A percentile compares a stretch with the other conserved stretches of the same genome.
phyloP scores from a whole-genome alignment of 352 stramenopile genomes.

The Globisporangium uncinulatum region DNA sequence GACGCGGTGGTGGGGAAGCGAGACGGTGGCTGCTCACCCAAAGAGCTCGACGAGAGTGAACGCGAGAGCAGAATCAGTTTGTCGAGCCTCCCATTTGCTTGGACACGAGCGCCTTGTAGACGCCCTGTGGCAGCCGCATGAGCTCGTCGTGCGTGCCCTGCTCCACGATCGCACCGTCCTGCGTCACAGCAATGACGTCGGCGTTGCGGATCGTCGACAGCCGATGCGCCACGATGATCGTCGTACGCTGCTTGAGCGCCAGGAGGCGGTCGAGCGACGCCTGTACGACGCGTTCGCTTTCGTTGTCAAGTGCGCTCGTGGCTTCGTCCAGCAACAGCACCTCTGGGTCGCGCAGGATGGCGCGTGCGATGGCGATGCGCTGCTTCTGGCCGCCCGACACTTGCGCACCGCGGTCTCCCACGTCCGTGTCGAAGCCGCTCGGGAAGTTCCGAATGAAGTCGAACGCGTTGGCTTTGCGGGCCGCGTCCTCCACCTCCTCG shows the following conservation, averaged over 20 bases:
- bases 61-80: too few species aligned
- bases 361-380: conserved; percentile 18
- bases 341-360: conserved; percentile 81
- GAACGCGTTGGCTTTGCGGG: conserved; percentile 26
- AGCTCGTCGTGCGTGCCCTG: conserved; percentile 73
- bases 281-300: conserved; percentile 9
- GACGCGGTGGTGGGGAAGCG: too few species aligned
- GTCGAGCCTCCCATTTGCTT: too few species aligned
- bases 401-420: conserved; percentile 53
- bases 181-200: conserved; percentile 84
- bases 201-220: conserved; percentile 79
- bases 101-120: conserved; percentile 18
- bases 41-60: too few species aligned
- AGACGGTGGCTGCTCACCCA: too few species aligned
- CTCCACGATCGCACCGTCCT: conserved; percentile 75
- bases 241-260: conserved; percentile 45
- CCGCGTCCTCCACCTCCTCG: conserved; percentile 21
- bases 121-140: conserved; percentile 17
- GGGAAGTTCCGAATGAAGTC: conserved; percentile 83
- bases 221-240: conserved; percentile 83
- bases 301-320: conserved; percentile 31
- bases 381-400: background rate
- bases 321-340: conserved; percentile 57
- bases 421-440: conserved; percentile 76
- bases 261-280: conserved; percentile 22